Evolutionary conservation across 371 early-diverging fungal genomes (phyloP), one percentile per base, ranked within the genome.

Genomic region (Coemansia sp.): DNA sequence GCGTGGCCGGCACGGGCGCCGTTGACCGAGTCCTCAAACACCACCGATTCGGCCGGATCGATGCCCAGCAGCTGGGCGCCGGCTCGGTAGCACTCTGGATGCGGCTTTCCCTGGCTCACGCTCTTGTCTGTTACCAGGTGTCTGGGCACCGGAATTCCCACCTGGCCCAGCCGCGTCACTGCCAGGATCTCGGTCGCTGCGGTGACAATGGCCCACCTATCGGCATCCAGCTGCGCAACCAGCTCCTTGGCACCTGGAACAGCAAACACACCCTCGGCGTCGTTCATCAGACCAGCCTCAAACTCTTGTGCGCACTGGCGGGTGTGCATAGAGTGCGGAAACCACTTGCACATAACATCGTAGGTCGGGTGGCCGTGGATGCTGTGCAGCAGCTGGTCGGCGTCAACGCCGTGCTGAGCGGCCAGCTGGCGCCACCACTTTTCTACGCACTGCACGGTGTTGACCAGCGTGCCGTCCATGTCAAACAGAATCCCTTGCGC

Each of bases 21-120:
- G 2, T 84, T 82, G 12, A 87, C 85, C 0, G 90, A 86, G 67
- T 89, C 90, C 68, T 89, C 90, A 80, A 88, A 87, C 2, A 88
- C 89, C 29, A 89, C 66, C 57, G 86, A 84, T 4, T 81, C 84
- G 34, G 61, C 57, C 2, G 88, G 80, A 12, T 77, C 77, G 5
- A 78, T 58, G 0, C 80, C 79, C 55, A 89, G 50, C 11, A 64
- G 44, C 14, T 65, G 58, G 5, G 88, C 84, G 1, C 82, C 83
- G 16, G 62, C 39, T 60, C 81, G 60, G 53, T 86, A 89, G 1
- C 88, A 83, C 56, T 87, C 88, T 1, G 88, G 88, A 50, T 85
- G 68, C 18, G 88, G 89, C 49, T 89, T 88, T 2, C 87, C 86
- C 12, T 60, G 52, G 29, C 49, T 58, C 0, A 86, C 74, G 64